Percentiles rank a stretch among this genome's conserved stretches.
Conservation (phyloP, 1,284 basidiomycete species). For the Anthracocystis walkeri region DNA sequence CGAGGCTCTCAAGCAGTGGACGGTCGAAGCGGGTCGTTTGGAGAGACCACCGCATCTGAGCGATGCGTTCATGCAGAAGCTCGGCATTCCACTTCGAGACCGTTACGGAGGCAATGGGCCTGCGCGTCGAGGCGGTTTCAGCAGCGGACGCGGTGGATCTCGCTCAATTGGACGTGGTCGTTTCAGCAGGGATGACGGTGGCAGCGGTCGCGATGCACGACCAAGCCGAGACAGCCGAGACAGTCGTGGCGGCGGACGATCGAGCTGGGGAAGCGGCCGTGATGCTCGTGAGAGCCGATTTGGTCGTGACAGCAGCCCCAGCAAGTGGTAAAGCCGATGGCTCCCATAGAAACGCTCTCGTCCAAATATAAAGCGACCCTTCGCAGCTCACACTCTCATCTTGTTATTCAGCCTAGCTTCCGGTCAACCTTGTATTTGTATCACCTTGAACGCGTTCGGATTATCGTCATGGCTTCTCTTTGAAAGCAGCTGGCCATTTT, state of each 20-base stretch:
- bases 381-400: neutral
- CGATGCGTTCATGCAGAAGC: slow-evolving; percentile 39
- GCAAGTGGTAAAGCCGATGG: slow-evolving; percentile 27
- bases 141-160: slow-evolving; percentile 16
- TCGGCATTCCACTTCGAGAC: slow-evolving; percentile 34
- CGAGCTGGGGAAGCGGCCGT: slow-evolving; percentile 30
- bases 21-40: slow-evolving; percentile 34
- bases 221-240: slow-evolving; percentile 24
- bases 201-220: slow-evolving; percentile 17
- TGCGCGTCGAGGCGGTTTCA: slow-evolving; percentile 2
- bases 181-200: slow-evolving; percentile 35
- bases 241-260: slow-evolving; percentile 20
- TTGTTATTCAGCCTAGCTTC: neutral
- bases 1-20: slow-evolving; percentile 55
- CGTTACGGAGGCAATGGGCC: slow-evolving; percentile 11
- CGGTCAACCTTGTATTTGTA: slow-evolving; percentile 10
- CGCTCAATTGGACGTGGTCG: slow-evolving; percentile 44
- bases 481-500: slow-evolving; percentile 3
- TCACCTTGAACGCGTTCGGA: neutral
- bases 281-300: slow-evolving; percentile 45
- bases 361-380: neutral
- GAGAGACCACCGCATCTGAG: slow-evolving; percentile 44
- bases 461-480: neutral
- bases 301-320: slow-evolving; percentile 28
- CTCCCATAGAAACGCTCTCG: neutral